A percentile compares a stretch with the other conserved stretches of the same genome.
Evolutionary conservation across 768 basidiomycete species (phyloP).

Genomic region (Rhodocollybia butyracea): DNA sequence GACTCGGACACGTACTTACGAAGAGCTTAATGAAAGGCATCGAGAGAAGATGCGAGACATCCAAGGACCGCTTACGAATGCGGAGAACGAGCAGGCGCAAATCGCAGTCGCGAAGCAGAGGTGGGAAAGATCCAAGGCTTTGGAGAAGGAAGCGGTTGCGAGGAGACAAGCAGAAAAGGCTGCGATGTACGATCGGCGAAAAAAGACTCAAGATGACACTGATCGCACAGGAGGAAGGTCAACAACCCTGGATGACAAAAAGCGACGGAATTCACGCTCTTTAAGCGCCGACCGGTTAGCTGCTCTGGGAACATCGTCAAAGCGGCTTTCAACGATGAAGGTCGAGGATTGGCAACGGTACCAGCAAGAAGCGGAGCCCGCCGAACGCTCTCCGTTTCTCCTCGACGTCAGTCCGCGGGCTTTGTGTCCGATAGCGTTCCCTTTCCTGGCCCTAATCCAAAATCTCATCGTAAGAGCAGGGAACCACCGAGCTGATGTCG

Average conservation of each 20-base stretch:
- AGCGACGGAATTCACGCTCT: conserved; percentile 44
- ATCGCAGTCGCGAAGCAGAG: conserved; percentile 71
- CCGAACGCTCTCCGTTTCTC: conserved; percentile 16
- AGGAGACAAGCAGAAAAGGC: conserved; percentile 72
- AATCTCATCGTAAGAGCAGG: conserved; percentile 29
- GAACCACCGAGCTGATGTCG: conserved; percentile 25
- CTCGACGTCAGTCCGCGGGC: conserved; percentile 32
- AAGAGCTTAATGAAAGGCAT: conserved; percentile 84
- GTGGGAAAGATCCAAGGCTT: conserved; percentile 76
- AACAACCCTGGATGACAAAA: conserved; percentile 30
- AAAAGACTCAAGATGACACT: conserved; percentile 39
- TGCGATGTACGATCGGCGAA: conserved; percentile 50
- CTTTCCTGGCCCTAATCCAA: conserved; percentile 42
- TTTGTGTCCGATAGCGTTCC: conserved; percentile 40
- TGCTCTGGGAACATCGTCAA: conserved; percentile 41
- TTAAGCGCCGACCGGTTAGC: conserved; percentile 64
- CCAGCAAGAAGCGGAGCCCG: conserved; percentile 48
- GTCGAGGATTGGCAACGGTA: conserved; percentile 84
- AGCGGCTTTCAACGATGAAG: conserved; percentile 70
- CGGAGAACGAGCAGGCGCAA: conserved; percentile 74
- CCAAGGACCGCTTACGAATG: conserved; percentile 81
- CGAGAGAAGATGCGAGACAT: conserved; percentile 79
- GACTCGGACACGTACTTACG: conserved; percentile 70
- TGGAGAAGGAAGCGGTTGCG: conserved; percentile 73
- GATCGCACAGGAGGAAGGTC: conserved; percentile 31